Base-by-base conservation (phyloP, 73 alveolate species). In the Paramecium tetraurelia region DNA sequence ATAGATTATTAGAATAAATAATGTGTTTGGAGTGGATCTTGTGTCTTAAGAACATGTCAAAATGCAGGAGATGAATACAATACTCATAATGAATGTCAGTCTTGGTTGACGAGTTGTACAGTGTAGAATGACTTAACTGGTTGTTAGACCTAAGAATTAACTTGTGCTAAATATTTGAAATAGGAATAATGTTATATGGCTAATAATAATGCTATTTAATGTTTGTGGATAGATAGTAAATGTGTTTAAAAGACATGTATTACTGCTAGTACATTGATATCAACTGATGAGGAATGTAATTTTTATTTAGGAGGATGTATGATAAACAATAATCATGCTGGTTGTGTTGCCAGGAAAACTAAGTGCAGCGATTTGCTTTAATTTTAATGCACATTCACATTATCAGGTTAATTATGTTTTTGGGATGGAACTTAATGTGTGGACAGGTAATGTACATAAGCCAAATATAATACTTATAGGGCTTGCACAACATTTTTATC, bases 1-100 rank as follows among this genome's bases (percentile, higher is more conserved):
- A 4, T 27, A 40, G 90, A 80, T 48, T 80, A 80, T 48, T 21
- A 80, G 22, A 80, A 80, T 48, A 7, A 80, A 1, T 24, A 22
- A 46, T 80, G 90, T 44, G 48, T 18, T 44, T 80, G 90, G 90
- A 80, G 90, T 44, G 90, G 90, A 12, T 43, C 70, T 16, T 80
- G 90, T 80, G 38, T 22, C n/a, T 7, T 24, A 4, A 41, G 90
- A 18, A 48, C 90, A 44, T 80, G 90, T 43, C 5, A 80, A 5
- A 44, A 44, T 41, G 90, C 90, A 20, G 48, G 22, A 11, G 33
- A 59, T 14, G 57, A 33, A 9, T 20, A 31, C 4, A 44, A 20
- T 24, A 41, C 90, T 20, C 75, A 80, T 44, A 16, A 14, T 11
- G 70, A 44, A 44, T 80, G 90, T 80, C 7, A 41, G 12, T 3